These are phyloP conservation scores for Agaricus sinodeliciosus DNA, from an alignment of 768 basidiomycete species.

Conservation along the genomic window DNA sequence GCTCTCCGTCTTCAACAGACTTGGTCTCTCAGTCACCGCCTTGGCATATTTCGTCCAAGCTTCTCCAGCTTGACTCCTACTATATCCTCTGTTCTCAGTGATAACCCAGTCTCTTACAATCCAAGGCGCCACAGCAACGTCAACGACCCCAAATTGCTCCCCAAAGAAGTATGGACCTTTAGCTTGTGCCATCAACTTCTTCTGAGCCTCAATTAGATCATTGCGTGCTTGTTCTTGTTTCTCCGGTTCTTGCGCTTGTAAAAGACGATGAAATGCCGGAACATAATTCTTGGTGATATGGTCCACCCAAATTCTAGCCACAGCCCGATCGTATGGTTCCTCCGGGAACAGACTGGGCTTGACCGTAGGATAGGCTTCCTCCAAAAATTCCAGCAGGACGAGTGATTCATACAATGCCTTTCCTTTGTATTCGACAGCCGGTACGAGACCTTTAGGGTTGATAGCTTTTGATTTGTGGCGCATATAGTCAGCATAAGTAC, in stretches of 20 bases:
- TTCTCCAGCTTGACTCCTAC: conserved; percentile 32
- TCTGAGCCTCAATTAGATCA: conserved; percentile 23
- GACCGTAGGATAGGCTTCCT: conserved; percentile 46
- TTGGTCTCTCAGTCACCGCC: conserved; percentile 34
- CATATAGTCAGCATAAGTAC: not conserved
- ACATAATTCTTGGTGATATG: conserved; percentile 45
- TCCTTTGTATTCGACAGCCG: conserved; percentile 43
- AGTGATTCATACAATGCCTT: conserved; percentile 60
- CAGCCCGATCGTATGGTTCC: conserved; percentile 45
- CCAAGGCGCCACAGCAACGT: conserved; percentile 54
- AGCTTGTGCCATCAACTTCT: conserved; percentile 24
- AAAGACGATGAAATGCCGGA: conserved; percentile 43
- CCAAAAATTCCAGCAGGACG: conserved; percentile 59
- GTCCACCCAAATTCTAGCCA: conserved; percentile 52
- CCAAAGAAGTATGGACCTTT: conserved; percentile 54
- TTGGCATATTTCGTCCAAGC: conserved; percentile 41
- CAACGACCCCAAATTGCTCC: conserved; percentile 45
- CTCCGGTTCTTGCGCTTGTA: conserved; percentile 31
- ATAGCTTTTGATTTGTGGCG: conserved; percentile 30
- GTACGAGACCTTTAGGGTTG: conserved; percentile 68
- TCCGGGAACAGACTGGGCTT: conserved; percentile 43
- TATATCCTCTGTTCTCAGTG: conserved; percentile 42
- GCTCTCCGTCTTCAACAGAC: conserved; percentile 39
- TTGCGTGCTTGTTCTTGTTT: conserved; percentile 21
- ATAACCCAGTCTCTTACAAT: conserved; percentile 39